These are phyloP conservation scores for Metschnikowia henanensis DNA, from an alignment of 805 yeast genomes.

Conservation along the genomic window DNA sequence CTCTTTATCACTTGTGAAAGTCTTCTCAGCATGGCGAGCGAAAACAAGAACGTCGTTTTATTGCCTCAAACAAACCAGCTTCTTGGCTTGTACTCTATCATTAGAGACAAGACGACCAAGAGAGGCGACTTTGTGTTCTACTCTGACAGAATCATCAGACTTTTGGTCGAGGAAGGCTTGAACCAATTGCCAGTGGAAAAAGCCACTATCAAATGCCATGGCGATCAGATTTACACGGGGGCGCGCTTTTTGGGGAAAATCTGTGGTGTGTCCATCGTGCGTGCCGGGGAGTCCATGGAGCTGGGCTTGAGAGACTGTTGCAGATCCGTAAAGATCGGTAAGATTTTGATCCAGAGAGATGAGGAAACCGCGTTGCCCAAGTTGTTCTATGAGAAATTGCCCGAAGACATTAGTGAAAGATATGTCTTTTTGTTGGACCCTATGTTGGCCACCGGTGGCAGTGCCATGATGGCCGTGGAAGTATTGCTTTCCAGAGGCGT, in stretches of 20 bases:
- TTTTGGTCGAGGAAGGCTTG: conserved; percentile 93
- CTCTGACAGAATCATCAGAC: conserved; percentile 90
- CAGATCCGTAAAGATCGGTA: conserved; percentile 93
- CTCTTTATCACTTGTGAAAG: not conserved
- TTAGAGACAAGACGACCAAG: conserved; percentile 76
- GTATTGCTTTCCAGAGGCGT: conserved; percentile 88
- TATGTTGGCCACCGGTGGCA: conserved; percentile 98
- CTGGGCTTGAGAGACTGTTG: conserved; percentile 98
- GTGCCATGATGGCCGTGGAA: conserved; percentile 96
- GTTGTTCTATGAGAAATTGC: conserved; percentile 89
- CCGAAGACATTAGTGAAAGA: conserved; percentile 85
- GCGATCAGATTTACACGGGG: conserved; percentile 72
- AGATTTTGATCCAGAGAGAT: conserved; percentile 94
- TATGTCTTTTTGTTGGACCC: conserved; percentile 94
- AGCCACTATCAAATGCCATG: conserved; percentile 68
- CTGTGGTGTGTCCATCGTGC: conserved; percentile 96
- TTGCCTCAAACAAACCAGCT: conserved; percentile 91
- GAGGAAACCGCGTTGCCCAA: conserved; percentile 96
- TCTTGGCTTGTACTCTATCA: conserved; percentile 83
- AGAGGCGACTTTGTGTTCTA: conserved; percentile 95
- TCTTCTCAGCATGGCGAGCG: conserved; percentile 8
- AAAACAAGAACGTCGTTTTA: conserved; percentile 55
- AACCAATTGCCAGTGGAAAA: conserved; percentile 90
- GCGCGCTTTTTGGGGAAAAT: conserved; percentile 85
- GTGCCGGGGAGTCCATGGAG: conserved; percentile 99